Evolutionary conservation across 2,329 filamentous ascomycete genomes (phyloP), one percentile per base, ranked within the genome.

Genomic region (Beauveria scarabaeidicola): DNA sequence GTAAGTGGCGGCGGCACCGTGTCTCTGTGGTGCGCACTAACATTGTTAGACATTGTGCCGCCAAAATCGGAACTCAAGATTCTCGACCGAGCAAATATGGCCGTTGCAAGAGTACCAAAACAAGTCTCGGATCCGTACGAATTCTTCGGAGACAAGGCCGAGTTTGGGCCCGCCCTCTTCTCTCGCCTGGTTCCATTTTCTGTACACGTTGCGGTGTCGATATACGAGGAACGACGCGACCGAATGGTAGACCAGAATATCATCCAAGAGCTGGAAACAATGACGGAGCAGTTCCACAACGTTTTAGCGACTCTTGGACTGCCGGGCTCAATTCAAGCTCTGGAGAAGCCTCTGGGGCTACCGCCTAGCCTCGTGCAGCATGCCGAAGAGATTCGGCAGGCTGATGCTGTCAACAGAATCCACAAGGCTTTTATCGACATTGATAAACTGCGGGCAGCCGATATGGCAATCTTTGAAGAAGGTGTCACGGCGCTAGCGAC

Each of bases 121-220:
- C 90, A 97, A 69, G 84, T 99, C 1, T 85, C 86, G 0, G 86
- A 91, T 60, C 91, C 92, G 0, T 85, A 89, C 58, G 85, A 90
- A 1, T 86, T 89, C 70, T 80, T 99, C 4, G 91, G 91, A 2
- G 88, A 94, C 13, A 82, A 87, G 48, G 85, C 85, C 15, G 87
- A 92, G 61, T 88, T 97, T 66, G 93, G 94, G 0, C 86, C 86
- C 23, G 89, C 91, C 0, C 75, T 99, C 0, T 97, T 99, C 70
- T 85, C 89, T 2, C 94, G 93, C 66, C 81, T 99, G 1, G 94
- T 99, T 0, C 94, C 94, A 0, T 97, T 97, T 70, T 91, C 92
- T 0, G 94, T 97, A 0, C 94, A 99, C 68, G 83, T 97, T 52
- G 94, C 94, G 8, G 90, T 92, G 1, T 96, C 91, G 52, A 96